Conservation (phyloP, 1,139 yeast species). For the Geotrichum histeridarum region DNA sequence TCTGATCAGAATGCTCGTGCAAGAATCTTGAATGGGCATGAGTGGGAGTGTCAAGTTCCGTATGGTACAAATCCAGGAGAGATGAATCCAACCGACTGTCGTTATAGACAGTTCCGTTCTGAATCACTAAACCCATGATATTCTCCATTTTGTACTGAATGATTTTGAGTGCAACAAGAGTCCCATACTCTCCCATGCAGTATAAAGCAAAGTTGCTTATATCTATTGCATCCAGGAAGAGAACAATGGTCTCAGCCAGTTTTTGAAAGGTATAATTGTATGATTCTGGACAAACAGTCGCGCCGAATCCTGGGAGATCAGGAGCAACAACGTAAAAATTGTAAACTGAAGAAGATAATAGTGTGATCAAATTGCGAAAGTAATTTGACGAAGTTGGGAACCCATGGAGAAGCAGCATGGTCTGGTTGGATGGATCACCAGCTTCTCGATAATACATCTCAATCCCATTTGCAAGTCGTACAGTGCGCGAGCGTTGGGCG, state of each 20-base stretch:
- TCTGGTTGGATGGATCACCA: slow-evolving; percentile 36
- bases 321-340: slow-evolving; percentile 43
- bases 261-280: slow-evolving; percentile 37
- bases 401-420: slow-evolving; percentile 42
- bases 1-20: neutral
- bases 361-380: slow-evolving; percentile 40
- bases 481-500: neutral
- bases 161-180: slow-evolving; percentile 42
- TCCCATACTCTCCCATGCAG: slow-evolving; percentile 43
- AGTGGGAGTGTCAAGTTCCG: neutral
- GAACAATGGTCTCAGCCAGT: slow-evolving; percentile 36
- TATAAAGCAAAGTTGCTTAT: slow-evolving; percentile 37
- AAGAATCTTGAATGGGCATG: neutral
- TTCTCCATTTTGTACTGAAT: slow-evolving; percentile 36
- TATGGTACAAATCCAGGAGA: slow-evolving; percentile 10
- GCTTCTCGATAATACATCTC: slow-evolving; percentile 42
- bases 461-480: slow-evolving; percentile 24
- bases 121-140: slow-evolving; percentile 38
- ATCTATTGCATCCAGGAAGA: slow-evolving; percentile 34
- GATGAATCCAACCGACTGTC: slow-evolving; percentile 10
- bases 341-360: slow-evolving; percentile 32
- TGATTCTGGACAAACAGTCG: slow-evolving; percentile 35
- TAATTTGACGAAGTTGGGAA: slow-evolving; percentile 44
- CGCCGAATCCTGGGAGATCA: slow-evolving; percentile 45
- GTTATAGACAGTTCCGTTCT: slow-evolving; percentile 45